phyloP scores from a whole-genome alignment of 805 yeast genomes.

The Monosporozyma servazzii region DNA sequence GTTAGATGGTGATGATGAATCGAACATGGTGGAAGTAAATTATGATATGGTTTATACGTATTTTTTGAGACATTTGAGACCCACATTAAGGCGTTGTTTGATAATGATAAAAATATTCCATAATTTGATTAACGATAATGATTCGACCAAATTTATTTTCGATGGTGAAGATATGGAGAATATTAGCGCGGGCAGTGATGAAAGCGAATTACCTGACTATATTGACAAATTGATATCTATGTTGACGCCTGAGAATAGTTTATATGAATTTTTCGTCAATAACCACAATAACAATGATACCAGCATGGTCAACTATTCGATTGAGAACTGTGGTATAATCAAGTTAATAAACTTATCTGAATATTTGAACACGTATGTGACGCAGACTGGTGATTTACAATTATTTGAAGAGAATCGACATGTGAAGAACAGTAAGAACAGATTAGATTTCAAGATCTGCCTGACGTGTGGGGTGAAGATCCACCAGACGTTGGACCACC shows the following conservation, averaged over 20 bases:
- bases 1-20: neutral
- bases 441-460: slow-evolving; percentile 39
- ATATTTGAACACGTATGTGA: slow-evolving; percentile 34
- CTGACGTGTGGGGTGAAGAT: slow-evolving; percentile 38
- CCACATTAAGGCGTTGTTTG: slow-evolving; percentile 24
- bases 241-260: slow-evolving; percentile 11
- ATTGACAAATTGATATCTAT: slow-evolving; percentile 10
- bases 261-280: neutral
- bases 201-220: slow-evolving; percentile 2
- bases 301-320: slow-evolving; percentile 10
- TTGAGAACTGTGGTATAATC: slow-evolving; percentile 47
- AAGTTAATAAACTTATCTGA: slow-evolving; percentile 45
- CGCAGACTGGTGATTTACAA: slow-evolving; percentile 23
- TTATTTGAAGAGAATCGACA: slow-evolving; percentile 26
- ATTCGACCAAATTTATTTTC: slow-evolving; percentile 17
- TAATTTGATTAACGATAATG: slow-evolving; percentile 20
- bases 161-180: slow-evolving; percentile 12
- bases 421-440: slow-evolving; percentile 21
- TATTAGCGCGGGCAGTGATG: neutral
- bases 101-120: slow-evolving; percentile 28
- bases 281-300: neutral
- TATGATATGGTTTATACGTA: slow-evolving; percentile 17
- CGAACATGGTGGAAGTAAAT: slow-evolving; percentile 5
- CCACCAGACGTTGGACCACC: slow-evolving; percentile 25
- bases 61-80: slow-evolving; percentile 17